A percentile compares a stretch with the other conserved stretches of the same genome.
Evolutionary conservation across 192 early-diverging fungal species (phyloP).

Genomic region (Linnemannia hyalina): DNA sequence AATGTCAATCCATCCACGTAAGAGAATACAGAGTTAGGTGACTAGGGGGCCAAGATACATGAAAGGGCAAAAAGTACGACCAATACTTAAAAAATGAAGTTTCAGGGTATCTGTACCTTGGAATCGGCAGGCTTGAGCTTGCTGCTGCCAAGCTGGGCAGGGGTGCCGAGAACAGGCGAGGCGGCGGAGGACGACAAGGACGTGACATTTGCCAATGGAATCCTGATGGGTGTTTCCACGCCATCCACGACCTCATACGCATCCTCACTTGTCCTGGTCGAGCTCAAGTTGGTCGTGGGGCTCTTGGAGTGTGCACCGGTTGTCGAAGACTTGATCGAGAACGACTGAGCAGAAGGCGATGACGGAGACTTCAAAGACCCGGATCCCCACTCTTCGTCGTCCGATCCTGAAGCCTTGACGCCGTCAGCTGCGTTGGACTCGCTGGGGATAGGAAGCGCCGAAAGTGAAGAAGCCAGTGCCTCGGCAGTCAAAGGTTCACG

Average conservation of each 20-base stretch:
- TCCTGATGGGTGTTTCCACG: constrained; percentile 23
- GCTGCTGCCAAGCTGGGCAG: constrained; percentile 14
- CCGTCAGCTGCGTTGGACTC: background rate
- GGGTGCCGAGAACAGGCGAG: constrained; percentile 25
- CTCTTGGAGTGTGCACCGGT: constrained; percentile 29
- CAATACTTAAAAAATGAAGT: no score
- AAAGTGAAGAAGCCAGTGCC: constrained; percentile 38
- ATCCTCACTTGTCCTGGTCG: constrained; percentile 46
- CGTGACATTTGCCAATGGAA: constrained; percentile 15
- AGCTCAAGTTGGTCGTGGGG: constrained; percentile 43
- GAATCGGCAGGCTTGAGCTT: constrained; percentile 24
- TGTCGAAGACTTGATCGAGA: background rate
- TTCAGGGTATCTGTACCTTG: constrained; percentile 11
- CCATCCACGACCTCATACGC: constrained; percentile 37
- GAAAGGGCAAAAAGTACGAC: no score
- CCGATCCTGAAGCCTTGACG: constrained; percentile 19
- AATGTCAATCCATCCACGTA: background rate
- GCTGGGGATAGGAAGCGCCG: constrained; percentile 33
- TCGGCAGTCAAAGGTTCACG: constrained; percentile 47
- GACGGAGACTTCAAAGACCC: constrained; percentile 30
- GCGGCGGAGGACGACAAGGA: constrained; percentile 31
- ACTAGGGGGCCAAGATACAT: no score
- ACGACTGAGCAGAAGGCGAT: constrained; percentile 22
- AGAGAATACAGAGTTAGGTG: no score
- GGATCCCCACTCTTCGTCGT: constrained; percentile 47